Base-by-base conservation (phyloP, 495 filamentous ascomycete species). In the Trichoderma reesei region DNA sequence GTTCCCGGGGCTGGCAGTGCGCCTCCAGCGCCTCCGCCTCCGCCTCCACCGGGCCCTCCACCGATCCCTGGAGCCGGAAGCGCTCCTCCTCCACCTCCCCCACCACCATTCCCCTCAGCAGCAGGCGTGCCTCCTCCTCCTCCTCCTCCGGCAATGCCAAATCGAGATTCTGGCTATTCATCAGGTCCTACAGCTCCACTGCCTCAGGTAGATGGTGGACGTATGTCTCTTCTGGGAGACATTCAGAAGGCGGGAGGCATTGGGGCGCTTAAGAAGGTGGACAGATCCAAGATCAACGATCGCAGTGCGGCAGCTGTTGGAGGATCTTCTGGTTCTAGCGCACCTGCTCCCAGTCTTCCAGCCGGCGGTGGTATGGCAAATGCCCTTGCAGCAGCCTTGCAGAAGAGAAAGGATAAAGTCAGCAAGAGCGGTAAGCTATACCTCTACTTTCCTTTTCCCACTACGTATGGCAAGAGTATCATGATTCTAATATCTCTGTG, bases 331-430 rank as follows among this genome's bases (percentile, higher is more conserved):
- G 80, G 83, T 66, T 80, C 81, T 36, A 83, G 79, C 9, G 76
- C 16, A 81, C 80, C 65, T 83, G 79, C 59, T 44, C 74, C 83
- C 65, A 84, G 78, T 56, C 75, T 78, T 4, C 71, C 74, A 0
- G 78, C 75, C 65, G 78, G 83, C 3, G 79, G 74, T 13, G 84
- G 82, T 65, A 80, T 97, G 82, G 90, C 90, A 34, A 88, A 88
- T 74, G 91, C 91, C 61, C 76, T 97, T 65, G 88, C 90, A 65
- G 85, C 84, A 63, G 90, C 88, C 56, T 75, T 93, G 65, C 83
- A 84, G 66, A 84, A 90, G 76, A 79, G 92, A 76, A 96, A 96
- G 78, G 83, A 88, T 76, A 93, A 92, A 80, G 92, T 96, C 71
- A 88, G 89, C 72, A 83, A 86, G 71, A 94, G 90, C 78, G 92